Base-by-base conservation (phyloP, 2,329 filamentous ascomycete genomes). In the Claviceps sp. region DNA sequence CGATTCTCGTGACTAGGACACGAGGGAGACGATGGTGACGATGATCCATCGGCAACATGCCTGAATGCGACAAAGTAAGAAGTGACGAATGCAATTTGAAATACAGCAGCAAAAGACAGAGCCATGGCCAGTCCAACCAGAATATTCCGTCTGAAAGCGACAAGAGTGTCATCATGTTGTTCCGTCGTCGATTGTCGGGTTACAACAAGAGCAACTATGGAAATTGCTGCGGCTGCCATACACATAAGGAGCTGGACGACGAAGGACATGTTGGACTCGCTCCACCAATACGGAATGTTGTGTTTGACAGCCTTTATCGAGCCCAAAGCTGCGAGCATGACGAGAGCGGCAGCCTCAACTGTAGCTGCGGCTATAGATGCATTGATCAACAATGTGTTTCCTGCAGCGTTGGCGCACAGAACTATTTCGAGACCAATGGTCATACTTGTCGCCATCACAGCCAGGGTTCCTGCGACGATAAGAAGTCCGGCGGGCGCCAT, bases 51-150 rank as follows among this genome's bases (percentile, higher is more conserved):
- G 26, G 58, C 59, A n/a, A 60, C 57, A 2, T 63, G 52, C 26
- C 72, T 67, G 22, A 61, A 63, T 37, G 64, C 54, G 36, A 75
- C 57, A 55, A 74, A 74, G 57, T 73, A 69, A 26, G 66, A 58
- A 26, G 73, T 62, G 46, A 77, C 61, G 56, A 77, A 79, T 23
- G 69, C 56, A n/a, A 76, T 61, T 58, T 80, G 77, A 7, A 67
- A 61, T 1, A 65, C 60, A 52, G 75, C 73, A 5, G 73, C 66
- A 40, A 75, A 52, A 9, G 68, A 71, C 49, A 79, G 64, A 14
- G 71, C 64, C 14, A 73, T 61, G 0, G 76, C 68, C 4, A 69
- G 62, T 36, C 71, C 75, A 14, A 71, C 61, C 38, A 79, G 58
- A 46, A 75, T 69, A 42, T 50, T 53, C 61, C 61, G 50, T 47